Evolutionary conservation across 148 eudicot genomes (phyloP).

Genomic region (Vaccinium vitisidaea): DNA sequence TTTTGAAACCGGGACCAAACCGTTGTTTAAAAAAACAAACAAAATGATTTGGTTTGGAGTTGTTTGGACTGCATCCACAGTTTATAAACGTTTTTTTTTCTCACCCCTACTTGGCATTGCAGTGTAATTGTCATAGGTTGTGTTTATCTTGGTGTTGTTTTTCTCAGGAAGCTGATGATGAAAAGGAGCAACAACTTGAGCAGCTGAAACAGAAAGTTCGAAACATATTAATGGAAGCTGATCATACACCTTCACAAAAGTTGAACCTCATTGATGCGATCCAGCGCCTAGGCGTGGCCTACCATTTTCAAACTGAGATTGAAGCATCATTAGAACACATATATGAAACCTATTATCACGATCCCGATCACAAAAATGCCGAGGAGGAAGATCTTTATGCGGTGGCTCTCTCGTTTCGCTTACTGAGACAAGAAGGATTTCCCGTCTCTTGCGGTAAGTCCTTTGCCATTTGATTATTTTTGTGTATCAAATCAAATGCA

Average conservation of each 20-base stretch:
- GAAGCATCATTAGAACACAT: slow-evolving; percentile 8
- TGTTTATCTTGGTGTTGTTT: no score
- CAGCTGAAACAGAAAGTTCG: slow-evolving; percentile 20
- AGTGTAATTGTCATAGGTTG: no score
- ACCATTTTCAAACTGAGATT: slow-evolving; percentile 27
- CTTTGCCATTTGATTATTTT: neutral
- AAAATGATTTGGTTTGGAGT: no score
- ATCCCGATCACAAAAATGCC: neutral
- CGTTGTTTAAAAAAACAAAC: no score
- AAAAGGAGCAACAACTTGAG: slow-evolving; percentile 8
- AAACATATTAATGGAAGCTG: slow-evolving; percentile 5
- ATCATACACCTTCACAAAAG: neutral
- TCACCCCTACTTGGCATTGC: no score
- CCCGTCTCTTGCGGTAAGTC: slow-evolving; percentile 21
- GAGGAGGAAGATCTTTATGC: slow-evolving; percentile 9
- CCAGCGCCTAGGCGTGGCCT: slow-evolving; percentile 24
- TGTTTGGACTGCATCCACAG: no score
- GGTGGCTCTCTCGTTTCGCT: slow-evolving; percentile 20
- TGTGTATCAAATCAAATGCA: no score
- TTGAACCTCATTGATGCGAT: slow-evolving; percentile 19
- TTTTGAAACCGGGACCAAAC: no score
- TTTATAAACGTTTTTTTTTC: no score
- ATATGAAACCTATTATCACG: neutral
- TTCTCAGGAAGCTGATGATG: neutral
- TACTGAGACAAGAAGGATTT: slow-evolving; percentile 25